Conservation (phyloP, 164 flowering plant species). For the Sextonia rubra region DNA sequence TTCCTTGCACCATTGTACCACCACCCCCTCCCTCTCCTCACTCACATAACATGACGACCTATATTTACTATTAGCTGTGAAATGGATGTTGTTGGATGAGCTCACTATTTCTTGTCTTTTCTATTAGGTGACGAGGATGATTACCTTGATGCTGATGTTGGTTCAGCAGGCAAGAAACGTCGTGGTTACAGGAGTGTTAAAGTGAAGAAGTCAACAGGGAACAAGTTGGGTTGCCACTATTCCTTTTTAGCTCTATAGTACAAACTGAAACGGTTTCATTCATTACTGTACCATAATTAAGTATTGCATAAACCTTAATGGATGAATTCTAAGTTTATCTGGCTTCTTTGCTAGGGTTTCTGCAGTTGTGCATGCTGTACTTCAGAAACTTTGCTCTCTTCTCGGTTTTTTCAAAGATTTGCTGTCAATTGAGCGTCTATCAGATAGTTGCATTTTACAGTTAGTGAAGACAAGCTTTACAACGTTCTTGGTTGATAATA, state of each 20-base stretch:
- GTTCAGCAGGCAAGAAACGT: slow-evolving; percentile 65
- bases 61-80: neutral
- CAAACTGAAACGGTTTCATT: slow-evolving; percentile 10
- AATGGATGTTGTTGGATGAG: neutral
- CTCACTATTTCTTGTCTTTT: neutral
- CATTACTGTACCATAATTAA: slow-evolving; percentile 12
- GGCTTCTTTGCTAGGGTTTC: slow-evolving; percentile 51
- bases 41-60: no score
- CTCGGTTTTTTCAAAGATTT: slow-evolving; percentile 77
- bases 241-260: no score
- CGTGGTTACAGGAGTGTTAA: slow-evolving; percentile 48
- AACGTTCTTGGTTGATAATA: slow-evolving; percentile 82
- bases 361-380: slow-evolving; percentile 52
- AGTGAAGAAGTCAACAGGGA: slow-evolving; percentile 59
- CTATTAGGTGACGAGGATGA: slow-evolving; percentile 71
- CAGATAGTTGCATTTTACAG: slow-evolving; percentile 93
- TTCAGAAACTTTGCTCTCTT: slow-evolving; percentile 88
- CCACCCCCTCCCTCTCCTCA: no score
- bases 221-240: slow-evolving; percentile 50
- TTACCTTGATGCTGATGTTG: slow-evolving; percentile 56
- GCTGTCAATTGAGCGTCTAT: slow-evolving; percentile 66
- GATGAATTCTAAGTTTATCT: slow-evolving; percentile 18
- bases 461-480: slow-evolving; percentile 74
- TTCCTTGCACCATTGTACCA: no score
- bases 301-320: slow-evolving; percentile 5